Percentiles rank a stretch among this genome's conserved stretches.
phyloP scores from a whole-genome alignment of 139 green algal genomes.

The Micromonas commoda region DNA sequence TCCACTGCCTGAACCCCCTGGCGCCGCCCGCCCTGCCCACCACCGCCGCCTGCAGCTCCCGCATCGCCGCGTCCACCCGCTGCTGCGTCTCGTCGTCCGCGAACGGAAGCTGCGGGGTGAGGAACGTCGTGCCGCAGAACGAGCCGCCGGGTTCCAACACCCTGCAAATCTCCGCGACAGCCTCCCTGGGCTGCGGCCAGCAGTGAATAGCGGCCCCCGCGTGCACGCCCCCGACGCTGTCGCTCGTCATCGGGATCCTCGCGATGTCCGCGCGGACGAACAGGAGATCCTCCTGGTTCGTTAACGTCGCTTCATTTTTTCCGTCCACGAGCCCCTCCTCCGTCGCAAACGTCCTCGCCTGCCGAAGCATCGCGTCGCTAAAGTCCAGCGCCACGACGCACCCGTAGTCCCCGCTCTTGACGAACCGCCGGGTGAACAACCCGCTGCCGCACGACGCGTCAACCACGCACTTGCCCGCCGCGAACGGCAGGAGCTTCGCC shows the following conservation, averaged over 20 bases:
- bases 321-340: constrained; percentile 5
- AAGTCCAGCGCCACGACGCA: constrained; percentile 76
- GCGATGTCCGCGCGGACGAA: constrained; percentile 79
- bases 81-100: constrained; percentile 53
- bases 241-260: constrained; percentile 79
- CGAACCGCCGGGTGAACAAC: constrained; percentile 84
- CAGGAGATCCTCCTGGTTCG: background rate
- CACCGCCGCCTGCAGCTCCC: constrained; percentile 49
- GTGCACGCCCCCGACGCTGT: constrained; percentile 76
- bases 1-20: constrained; percentile 62
- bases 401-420: constrained; percentile 52
- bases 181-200: constrained; percentile 74
- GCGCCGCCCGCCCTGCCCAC: background rate
- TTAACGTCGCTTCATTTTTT: background rate
- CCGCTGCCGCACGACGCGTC: constrained; percentile 88
- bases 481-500: constrained; percentile 44
- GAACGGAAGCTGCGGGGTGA: constrained; percentile 44
- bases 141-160: constrained; percentile 85
- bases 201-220: constrained; percentile 94
- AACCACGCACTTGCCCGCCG: constrained; percentile 50
- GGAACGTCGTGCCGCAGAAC: constrained; percentile 88
- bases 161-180: constrained; percentile 79
- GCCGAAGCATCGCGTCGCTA: constrained; percentile 76
- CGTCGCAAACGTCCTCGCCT: constrained; percentile 54
- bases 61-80: constrained; percentile 37